Evolutionary conservation across 768 basidiomycete species (phyloP).

Genomic region (Calocybe gangraenosa): DNA sequence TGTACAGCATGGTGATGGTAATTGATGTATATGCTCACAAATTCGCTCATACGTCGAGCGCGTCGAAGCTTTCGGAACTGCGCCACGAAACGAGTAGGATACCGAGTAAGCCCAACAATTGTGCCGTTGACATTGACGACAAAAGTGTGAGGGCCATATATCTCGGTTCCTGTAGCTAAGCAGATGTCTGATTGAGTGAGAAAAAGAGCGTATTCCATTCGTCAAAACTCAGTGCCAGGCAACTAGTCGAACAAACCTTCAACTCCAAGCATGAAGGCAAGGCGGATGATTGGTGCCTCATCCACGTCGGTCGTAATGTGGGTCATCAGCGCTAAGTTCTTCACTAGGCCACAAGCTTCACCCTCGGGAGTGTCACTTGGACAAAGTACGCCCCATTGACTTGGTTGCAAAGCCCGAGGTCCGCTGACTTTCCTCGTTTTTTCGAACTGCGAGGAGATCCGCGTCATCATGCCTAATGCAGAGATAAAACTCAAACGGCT

Average conservation of each 20-base stretch:
- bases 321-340: slow-evolving; percentile 98
- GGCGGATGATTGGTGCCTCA: slow-evolving; percentile 85
- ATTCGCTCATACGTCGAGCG: slow-evolving; percentile 90
- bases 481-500: slow-evolving; percentile 95
- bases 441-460: slow-evolving; percentile 97
- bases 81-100: slow-evolving; percentile 78
- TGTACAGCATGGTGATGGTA: slow-evolving; percentile 93
- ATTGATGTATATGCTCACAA: slow-evolving; percentile 95
- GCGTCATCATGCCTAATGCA: slow-evolving; percentile 99
- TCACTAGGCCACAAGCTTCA: slow-evolving; percentile 97
- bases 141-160: slow-evolving; percentile 89
- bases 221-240: background rate
- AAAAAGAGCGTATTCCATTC: slow-evolving; percentile 3
- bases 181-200: slow-evolving; percentile 69
- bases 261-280: slow-evolving; percentile 94
- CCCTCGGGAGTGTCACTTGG: slow-evolving; percentile 99
- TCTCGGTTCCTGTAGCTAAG: slow-evolving; percentile 89
- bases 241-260: slow-evolving; percentile 58
- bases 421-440: slow-evolving; percentile 99
- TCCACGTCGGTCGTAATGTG: slow-evolving; percentile 99
- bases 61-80: slow-evolving; percentile 92
- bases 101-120: slow-evolving; percentile 88
- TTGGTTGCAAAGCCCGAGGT: slow-evolving; percentile 93
- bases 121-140: slow-evolving; percentile 97
- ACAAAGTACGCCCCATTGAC: slow-evolving; percentile 99